Base-by-base conservation (phyloP, 345 rosid genomes). In the Dovyalis caffra region DNA sequence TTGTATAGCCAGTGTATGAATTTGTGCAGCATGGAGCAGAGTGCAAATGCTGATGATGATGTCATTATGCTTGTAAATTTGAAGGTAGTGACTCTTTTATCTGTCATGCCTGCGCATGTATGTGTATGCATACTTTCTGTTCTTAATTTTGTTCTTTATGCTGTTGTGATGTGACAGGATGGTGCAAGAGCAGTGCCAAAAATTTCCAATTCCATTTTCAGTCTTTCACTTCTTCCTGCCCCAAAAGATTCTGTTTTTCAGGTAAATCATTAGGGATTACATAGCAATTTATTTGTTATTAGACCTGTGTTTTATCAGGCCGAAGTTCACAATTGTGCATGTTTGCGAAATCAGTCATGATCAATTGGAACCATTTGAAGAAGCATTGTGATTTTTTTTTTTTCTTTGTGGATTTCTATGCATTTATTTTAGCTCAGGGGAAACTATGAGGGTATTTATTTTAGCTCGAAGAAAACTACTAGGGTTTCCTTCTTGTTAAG, bases 121-220 rank as follows among this genome's bases (percentile, higher is more conserved):
- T 63, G 20, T 67, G 35, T 57, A 21, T 69, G 10, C 5, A 1
- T 16, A 18, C n/a, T 9, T 57, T 60, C 28, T 70, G 34, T 69
- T 71, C 76, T 61, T 56, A 56, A 72, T 56, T 68, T 40, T n/a
- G n/a, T 61, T 32, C 65, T 31, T 43, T 47, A 6, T 33, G 28
- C 37, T 71, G 23, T 67, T 76, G 23, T 57, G 25, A 64, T 68
- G 78, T 81, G 63, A 74, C 88, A 95, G 99, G 88, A 80, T 84
- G 92, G 88, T 76, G 91, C 87, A 80, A 89, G 87, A 77, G 86
- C 90, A 66, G 82, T 87, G 26, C 79, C 87, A 37, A 90, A 88
- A 76, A 69, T 75, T 69, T 84, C 90, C 34, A 70, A 75, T 73
- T 70, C 87, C 64, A 72, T 85, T 78, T 78, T 57, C 70, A 84